Percentiles rank a stretch among this genome's conserved stretches.
Conservation (phyloP, 140 eudicot genomes). For the Ambrosia hybrid region DNA sequence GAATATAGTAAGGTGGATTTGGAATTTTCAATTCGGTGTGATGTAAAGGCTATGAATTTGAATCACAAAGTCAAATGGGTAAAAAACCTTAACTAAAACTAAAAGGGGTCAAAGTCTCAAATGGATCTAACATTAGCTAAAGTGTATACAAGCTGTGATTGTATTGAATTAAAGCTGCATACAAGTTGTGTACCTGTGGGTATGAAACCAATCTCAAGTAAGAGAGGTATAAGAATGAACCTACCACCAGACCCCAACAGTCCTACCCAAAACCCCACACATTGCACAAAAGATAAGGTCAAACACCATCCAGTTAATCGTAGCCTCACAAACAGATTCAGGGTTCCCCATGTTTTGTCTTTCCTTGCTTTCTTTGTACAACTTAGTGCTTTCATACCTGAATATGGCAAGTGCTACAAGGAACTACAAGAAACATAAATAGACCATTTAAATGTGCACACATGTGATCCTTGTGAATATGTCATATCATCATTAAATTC, state of each 20-base stretch:
- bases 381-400: slow-evolving; percentile 64
- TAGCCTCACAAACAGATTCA: slow-evolving; percentile 80
- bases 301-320: slow-evolving; percentile 75
- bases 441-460: neutral
- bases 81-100: too few relatives aligned
- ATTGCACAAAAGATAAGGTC: slow-evolving; percentile 74
- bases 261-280: slow-evolving; percentile 92
- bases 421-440: slow-evolving; percentile 45
- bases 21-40: too few relatives aligned
- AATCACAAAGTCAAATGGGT: too few relatives aligned
- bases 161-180: too few relatives aligned
- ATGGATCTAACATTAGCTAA: too few relatives aligned
- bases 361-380: slow-evolving; percentile 78
- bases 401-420: slow-evolving; percentile 78
- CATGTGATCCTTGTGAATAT: neutral
- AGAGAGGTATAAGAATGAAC: slow-evolving; percentile 19
- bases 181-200: too few relatives aligned
- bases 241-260: slow-evolving; percentile 98
- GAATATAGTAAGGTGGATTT: too few relatives aligned
- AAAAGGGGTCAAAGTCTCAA: too few relatives aligned
- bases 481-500: neutral
- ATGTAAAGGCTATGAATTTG: too few relatives aligned
- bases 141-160: too few relatives aligned
- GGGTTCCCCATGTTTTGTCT: slow-evolving; percentile 58
- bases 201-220: too few relatives aligned